These are phyloP conservation scores for Triticum aestivum DNA, from an alignment of 176 grass and related monocot species.

Conservation along the genomic window DNA sequence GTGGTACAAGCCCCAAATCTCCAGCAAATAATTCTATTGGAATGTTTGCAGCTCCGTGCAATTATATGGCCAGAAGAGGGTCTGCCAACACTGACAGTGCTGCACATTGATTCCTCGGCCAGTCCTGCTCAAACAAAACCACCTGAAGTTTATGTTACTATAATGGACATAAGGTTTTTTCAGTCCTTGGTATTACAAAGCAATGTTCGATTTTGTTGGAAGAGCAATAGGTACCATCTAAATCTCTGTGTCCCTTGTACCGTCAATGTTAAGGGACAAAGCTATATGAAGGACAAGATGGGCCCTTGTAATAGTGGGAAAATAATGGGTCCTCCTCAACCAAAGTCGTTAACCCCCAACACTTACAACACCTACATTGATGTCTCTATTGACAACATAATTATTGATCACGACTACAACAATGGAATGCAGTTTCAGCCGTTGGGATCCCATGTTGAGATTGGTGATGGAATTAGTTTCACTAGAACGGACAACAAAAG, in stretches of 20 bases:
- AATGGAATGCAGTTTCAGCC: not conserved
- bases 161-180: no score
- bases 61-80: not conserved
- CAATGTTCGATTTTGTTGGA: no score
- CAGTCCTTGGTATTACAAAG: no score
- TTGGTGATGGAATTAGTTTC: not conserved
- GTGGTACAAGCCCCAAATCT: rapidly evolving
- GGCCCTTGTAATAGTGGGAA: not conserved
- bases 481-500: not conserved
- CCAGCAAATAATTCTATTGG: not conserved
- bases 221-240: no score
- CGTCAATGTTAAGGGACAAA: no score
- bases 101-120: no score
- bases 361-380: not conserved
- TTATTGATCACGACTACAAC: not conserved
- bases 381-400: not conserved
- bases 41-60: not conserved
- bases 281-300: no score
- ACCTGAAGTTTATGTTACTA: no score
- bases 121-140: no score
- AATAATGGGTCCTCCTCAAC: not conserved
- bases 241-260: no score
- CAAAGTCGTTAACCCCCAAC: not conserved
- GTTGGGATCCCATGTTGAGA: not conserved
- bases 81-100: not conserved